phyloP scores from a whole-genome alignment of 352 stramenopile genomes.

The Thalassiosira hispida region DNA sequence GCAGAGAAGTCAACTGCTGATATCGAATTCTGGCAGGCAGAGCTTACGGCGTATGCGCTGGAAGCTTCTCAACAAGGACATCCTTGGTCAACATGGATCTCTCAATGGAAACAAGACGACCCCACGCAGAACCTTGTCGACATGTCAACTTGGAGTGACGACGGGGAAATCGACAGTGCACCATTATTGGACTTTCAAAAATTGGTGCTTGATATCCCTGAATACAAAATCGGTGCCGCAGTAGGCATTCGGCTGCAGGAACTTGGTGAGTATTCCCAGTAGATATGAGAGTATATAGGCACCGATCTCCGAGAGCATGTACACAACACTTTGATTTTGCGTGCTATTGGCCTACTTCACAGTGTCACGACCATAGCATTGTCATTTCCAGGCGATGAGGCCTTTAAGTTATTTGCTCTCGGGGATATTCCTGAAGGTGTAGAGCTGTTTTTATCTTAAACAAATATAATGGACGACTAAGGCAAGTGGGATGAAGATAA shows the following conservation, averaged over 20 bases:
- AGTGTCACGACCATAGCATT: conserved; percentile 36
- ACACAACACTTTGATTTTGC: conserved; percentile 44
- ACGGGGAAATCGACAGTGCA: conserved; percentile 28
- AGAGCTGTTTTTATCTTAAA: conserved; percentile 57
- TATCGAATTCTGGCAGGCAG: conserved; percentile 54
- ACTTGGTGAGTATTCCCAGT: conserved; percentile 34
- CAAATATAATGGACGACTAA: conserved; percentile 25
- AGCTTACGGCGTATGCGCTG: conserved; percentile 52
- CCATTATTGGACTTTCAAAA: conserved; percentile 33
- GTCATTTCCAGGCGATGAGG: conserved; percentile 31
- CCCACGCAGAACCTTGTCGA: conserved; percentile 52
- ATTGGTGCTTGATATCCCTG: conserved; percentile 34
- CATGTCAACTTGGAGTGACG: conserved; percentile 25
- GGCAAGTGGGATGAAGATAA: conserved; percentile 50
- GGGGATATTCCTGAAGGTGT: conserved; percentile 41
- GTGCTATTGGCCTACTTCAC: conserved; percentile 51
- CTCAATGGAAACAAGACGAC: conserved; percentile 56
- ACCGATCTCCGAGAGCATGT: conserved; percentile 42
- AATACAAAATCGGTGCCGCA: conserved; percentile 53
- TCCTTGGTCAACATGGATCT: conserved; percentile 57
- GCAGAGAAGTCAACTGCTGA: conserved; percentile 9
- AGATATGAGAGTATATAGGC: conserved; percentile 41
- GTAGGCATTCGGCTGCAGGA: conserved; percentile 48
- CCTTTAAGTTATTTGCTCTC: conserved; percentile 44
- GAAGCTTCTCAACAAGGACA: conserved; percentile 41